Evolutionary conservation across 2,329 filamentous ascomycete species (phyloP).

Genomic region (Trichoderma sp.): DNA sequence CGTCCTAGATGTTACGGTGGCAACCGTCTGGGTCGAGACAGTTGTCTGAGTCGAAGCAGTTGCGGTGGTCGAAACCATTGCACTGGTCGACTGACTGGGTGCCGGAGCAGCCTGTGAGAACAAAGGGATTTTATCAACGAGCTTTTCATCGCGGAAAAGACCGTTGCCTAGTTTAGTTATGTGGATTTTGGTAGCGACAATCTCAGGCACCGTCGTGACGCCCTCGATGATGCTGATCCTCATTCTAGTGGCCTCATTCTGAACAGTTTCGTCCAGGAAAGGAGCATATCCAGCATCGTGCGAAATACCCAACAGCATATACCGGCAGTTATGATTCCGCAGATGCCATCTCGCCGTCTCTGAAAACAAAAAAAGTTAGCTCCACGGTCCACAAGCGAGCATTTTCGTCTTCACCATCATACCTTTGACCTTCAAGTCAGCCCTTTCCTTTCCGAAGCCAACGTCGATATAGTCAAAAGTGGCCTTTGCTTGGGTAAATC

Average conservation of each 20-base stretch:
- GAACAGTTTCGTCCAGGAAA: slow-evolving; percentile 54
- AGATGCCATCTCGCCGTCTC: slow-evolving; percentile 56
- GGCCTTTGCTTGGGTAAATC: slow-evolving; percentile 57
- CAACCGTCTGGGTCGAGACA: not conserved
- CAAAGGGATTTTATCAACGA: slow-evolving; percentile 35
- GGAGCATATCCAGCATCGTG: slow-evolving; percentile 60
- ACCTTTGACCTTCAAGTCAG: slow-evolving; percentile 61
- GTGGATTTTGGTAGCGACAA: slow-evolving; percentile 45
- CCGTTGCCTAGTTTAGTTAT: slow-evolving; percentile 44
- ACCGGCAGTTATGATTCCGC: slow-evolving; percentile 58
- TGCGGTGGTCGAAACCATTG: not conserved
- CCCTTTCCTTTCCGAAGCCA: slow-evolving; percentile 55
- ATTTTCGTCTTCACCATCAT: slow-evolving; percentile 20
- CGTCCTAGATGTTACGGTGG: slow-evolving; percentile 2
- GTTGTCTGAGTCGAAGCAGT: not conserved
- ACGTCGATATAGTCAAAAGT: slow-evolving; percentile 64
- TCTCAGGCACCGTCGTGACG: slow-evolving; percentile 47
- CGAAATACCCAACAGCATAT: slow-evolving; percentile 59
- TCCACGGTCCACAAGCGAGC: not conserved
- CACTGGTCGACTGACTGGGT: not conserved
- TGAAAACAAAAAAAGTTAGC: slow-evolving; percentile 25
- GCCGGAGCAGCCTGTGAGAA: not conserved
- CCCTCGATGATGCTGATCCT: slow-evolving; percentile 56
- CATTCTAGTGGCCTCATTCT: slow-evolving; percentile 40
- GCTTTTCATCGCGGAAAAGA: slow-evolving; percentile 54